Conservation (phyloP, 2,329 filamentous ascomycete genomes). For the Fusarium gaditjirri region DNA sequence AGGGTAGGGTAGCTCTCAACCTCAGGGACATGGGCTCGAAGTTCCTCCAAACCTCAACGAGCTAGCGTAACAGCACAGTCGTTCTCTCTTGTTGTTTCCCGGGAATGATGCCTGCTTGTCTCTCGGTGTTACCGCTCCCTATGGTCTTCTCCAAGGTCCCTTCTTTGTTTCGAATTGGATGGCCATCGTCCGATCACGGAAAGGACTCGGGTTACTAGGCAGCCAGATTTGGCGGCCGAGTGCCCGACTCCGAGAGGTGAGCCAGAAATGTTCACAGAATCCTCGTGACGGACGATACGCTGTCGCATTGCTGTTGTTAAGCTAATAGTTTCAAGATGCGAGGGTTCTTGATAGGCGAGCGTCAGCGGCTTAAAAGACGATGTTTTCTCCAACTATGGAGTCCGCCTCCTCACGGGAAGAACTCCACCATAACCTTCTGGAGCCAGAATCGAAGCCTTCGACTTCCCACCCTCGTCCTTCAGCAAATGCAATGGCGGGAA, state of each 20-base stretch:
- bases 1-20: slow-evolving; percentile 25
- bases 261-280: neutral
- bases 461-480: slow-evolving; percentile 39
- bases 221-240: slow-evolving; percentile 11
- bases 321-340: slow-evolving; percentile 21
- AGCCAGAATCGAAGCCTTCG: slow-evolving; percentile 46
- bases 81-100: slow-evolving; percentile 30
- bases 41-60: slow-evolving; percentile 20
- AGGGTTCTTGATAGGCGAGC: slow-evolving; percentile 32
- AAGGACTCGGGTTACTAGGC: slow-evolving; percentile 17
- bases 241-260: slow-evolving; percentile 4
- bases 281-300: neutral
- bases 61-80: slow-evolving; percentile 15
- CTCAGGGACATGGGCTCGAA: neutral
- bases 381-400: slow-evolving; percentile 44
- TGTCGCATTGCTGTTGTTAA: slow-evolving; percentile 11
- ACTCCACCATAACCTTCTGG: slow-evolving; percentile 46
- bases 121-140: slow-evolving; percentile 45
- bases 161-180: slow-evolving; percentile 35
- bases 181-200: slow-evolving; percentile 39
- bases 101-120: slow-evolving; percentile 44
- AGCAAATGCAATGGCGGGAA: slow-evolving; percentile 45
- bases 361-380: slow-evolving; percentile 42
- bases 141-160: slow-evolving; percentile 30
- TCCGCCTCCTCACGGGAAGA: slow-evolving; percentile 43